Conservation (phyloP, 106 monocot genomes). For the Gastrodia elata region DNA sequence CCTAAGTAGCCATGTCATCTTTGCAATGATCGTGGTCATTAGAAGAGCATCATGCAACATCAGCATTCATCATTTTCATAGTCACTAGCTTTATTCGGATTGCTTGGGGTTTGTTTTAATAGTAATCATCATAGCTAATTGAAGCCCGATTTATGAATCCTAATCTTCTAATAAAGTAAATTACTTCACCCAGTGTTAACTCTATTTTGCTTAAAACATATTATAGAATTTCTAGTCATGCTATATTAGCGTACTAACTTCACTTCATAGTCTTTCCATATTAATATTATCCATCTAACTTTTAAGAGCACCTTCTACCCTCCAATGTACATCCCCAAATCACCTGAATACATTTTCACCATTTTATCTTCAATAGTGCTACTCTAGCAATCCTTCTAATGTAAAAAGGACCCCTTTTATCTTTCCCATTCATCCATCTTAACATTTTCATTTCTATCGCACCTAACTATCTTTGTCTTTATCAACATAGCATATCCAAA, state of each 20-base stretch:
- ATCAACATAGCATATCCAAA: background rate
- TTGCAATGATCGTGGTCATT: background rate
- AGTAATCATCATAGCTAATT: background rate
- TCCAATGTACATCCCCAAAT: background rate
- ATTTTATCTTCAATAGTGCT: background rate
- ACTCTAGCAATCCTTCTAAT: background rate
- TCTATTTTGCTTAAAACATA: background rate
- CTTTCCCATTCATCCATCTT: background rate
- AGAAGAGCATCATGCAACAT: background rate
- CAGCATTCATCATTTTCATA: background rate
- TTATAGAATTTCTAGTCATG: background rate
- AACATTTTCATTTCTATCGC: background rate
- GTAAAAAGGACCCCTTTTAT: background rate
- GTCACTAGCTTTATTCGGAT: background rate
- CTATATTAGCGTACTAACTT: background rate
- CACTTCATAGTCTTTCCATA: background rate
- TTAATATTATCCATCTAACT: too few species aligned
- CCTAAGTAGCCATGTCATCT: background rate
- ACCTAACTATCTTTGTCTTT: background rate
- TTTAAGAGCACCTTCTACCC: background rate
- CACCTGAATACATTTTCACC: background rate
- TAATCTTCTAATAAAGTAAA: background rate
- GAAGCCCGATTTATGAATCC: too few species aligned
- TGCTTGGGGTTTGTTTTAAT: background rate
- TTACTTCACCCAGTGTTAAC: background rate